phyloP scores from a whole-genome alignment of 1,139 yeast species.

The Torulaspora globosa region DNA sequence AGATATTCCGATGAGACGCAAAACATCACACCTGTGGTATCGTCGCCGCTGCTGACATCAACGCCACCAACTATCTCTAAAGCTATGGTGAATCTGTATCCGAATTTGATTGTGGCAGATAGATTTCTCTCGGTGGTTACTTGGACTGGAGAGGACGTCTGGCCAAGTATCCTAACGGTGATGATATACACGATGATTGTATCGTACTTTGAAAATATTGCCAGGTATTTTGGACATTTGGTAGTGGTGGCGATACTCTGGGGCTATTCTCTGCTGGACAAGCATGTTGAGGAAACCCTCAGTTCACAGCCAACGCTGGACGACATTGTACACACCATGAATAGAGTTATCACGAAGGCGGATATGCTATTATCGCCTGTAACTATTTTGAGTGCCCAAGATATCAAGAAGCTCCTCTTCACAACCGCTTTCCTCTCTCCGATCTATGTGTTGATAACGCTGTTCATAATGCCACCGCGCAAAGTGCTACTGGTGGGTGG shows the following conservation, averaged over 20 bases:
- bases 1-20: constrained; percentile 11
- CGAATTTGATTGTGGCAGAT: constrained; percentile 71
- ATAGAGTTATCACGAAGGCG: constrained; percentile 69
- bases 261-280: constrained; percentile 59
- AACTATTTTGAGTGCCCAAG: constrained; percentile 69
- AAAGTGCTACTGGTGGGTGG: constrained; percentile 60
- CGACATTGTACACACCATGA: constrained; percentile 77
- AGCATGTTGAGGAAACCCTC: constrained; percentile 50
- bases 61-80: constrained; percentile 92
- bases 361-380: constrained; percentile 76
- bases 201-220: constrained; percentile 66
- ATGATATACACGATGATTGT: constrained; percentile 56
- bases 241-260: constrained; percentile 64
- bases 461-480: constrained; percentile 67
- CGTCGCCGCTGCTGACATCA: constrained; percentile 64
- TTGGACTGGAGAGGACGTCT: constrained; percentile 86
- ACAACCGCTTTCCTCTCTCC: constrained; percentile 87
- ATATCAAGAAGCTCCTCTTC: constrained; percentile 71
- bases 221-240: constrained; percentile 78
- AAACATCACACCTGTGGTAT: constrained; percentile 24
- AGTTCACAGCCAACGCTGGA: constrained; percentile 75
- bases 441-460: constrained; percentile 64
- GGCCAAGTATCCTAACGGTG: constrained; percentile 66
- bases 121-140: constrained; percentile 68
- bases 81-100: constrained; percentile 76